phyloP scores from a whole-genome alignment of 352 stramenopile genomes.

The Pseudoperonospora humuli region DNA sequence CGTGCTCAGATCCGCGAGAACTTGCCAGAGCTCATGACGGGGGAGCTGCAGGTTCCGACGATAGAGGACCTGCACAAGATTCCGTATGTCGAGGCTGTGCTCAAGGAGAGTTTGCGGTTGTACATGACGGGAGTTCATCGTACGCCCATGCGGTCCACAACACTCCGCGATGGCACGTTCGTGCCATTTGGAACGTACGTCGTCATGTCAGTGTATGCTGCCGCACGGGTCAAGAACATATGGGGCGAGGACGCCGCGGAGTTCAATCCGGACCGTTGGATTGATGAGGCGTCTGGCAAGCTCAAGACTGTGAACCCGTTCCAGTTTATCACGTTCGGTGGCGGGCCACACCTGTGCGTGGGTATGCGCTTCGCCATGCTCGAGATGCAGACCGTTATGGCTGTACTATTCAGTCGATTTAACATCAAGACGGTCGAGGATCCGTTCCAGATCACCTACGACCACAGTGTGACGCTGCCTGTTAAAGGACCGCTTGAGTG shows the following conservation, averaged over 20 bases:
- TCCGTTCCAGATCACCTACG: slow-evolving; percentile 37
- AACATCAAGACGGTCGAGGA: slow-evolving; percentile 29
- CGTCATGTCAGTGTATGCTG: slow-evolving; percentile 38
- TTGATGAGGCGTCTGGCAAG: slow-evolving; percentile 35
- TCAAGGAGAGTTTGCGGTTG: slow-evolving; percentile 58
- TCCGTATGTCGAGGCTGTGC: slow-evolving; percentile 48
- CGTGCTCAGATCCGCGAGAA: slow-evolving; percentile 38
- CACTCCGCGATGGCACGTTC: slow-evolving; percentile 50
- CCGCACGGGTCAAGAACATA: slow-evolving; percentile 33
- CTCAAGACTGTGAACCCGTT: slow-evolving; percentile 5
- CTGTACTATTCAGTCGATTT: slow-evolving; percentile 32
- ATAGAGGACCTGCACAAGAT: slow-evolving; percentile 44
- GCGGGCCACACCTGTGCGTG: slow-evolving; percentile 43
- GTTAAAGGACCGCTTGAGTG: slow-evolving; percentile 24
- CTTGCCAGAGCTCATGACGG: slow-evolving; percentile 18
- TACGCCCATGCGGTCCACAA: slow-evolving; percentile 32
- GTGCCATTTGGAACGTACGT: slow-evolving; percentile 28
- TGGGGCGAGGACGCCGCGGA: slow-evolving; percentile 45
- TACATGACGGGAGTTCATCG: slow-evolving; percentile 39
- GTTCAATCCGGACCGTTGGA: slow-evolving; percentile 39
- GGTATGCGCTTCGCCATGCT: slow-evolving; percentile 39
- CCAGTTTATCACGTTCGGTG: slow-evolving; percentile 52
- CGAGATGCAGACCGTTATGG: slow-evolving; percentile 42
- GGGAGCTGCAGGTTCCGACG: slow-evolving; percentile 13
- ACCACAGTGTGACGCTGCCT: slow-evolving; percentile 23